Conservation (phyloP, 306 rosid species). For the Vigna unguiculata region DNA sequence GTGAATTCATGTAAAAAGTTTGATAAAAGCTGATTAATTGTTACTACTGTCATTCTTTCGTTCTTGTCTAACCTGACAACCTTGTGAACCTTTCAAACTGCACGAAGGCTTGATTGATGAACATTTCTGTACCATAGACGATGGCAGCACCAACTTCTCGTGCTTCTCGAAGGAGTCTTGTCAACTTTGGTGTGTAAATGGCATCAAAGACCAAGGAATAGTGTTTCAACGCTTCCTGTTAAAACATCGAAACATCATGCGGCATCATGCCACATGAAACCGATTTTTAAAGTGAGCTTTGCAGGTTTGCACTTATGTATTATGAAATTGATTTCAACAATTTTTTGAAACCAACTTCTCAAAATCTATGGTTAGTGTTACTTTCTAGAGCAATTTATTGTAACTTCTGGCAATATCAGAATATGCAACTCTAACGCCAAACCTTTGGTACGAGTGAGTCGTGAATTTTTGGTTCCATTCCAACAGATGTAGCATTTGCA, state of each 20-base stretch:
- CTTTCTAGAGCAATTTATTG: too few relatives aligned
- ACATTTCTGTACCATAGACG: constrained; percentile 57
- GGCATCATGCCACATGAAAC: too few relatives aligned
- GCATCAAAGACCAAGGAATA: constrained; percentile 77
- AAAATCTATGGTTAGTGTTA: too few relatives aligned
- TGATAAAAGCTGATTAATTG: too few relatives aligned
- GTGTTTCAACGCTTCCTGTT: constrained; percentile 64
- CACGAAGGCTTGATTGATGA: constrained; percentile 71
- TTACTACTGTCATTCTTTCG: background rate
- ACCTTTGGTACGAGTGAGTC: constrained; percentile 62
- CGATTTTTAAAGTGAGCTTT: too few relatives aligned
- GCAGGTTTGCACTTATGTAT: too few relatives aligned
- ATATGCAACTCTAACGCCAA: constrained; percentile 22
- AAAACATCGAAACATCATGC: constrained; percentile 6
- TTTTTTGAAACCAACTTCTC: background rate
- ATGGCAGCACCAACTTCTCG: constrained; percentile 59
- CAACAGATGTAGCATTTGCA: constrained; percentile 66
- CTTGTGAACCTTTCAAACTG: constrained; percentile 70
- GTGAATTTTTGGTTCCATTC: constrained; percentile 64
- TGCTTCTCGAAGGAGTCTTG: constrained; percentile 76
- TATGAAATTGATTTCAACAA: too few relatives aligned
- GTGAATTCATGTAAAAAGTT: background rate
- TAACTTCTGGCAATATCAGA: background rate
- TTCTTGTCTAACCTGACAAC: constrained; percentile 56
- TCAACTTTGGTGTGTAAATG: constrained; percentile 68